A percentile compares a stretch with the other conserved stretches of the same genome.
phyloP scores from a whole-genome alignment of 257 asterid species.

The Mentha longifolia region DNA sequence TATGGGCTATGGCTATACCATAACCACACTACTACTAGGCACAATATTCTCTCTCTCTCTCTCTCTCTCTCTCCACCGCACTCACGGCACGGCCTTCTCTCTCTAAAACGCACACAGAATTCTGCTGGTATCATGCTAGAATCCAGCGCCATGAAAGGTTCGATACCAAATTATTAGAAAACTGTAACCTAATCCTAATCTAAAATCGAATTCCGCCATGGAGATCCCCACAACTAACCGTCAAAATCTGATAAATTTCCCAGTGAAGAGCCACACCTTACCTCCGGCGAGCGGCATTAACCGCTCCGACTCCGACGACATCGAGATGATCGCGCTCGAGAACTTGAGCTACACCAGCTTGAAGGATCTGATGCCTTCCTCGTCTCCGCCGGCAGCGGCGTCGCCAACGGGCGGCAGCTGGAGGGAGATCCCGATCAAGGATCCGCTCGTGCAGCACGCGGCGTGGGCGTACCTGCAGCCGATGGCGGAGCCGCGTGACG shows the following conservation, averaged over 20 bases:
- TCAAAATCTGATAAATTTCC: conserved; percentile 30
- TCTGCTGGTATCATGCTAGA: background rate
- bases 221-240: conserved; percentile 36
- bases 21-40: conserved; percentile 30
- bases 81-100: background rate
- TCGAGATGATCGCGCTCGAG: conserved; percentile 47
- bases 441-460: conserved; percentile 82
- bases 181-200: background rate
- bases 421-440: conserved; percentile 82
- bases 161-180: conserved; percentile 14
- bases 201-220: conserved; percentile 33
- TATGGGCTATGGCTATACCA: conserved; percentile 27
- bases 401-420: conserved; percentile 58
- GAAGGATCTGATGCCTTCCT: conserved; percentile 59
- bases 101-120: background rate
- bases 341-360: conserved; percentile 58
- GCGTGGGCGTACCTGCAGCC: conserved; percentile 96
- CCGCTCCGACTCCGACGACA: conserved; percentile 30
- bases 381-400: conserved; percentile 46
- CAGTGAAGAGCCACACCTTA: conserved; percentile 24
- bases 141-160: conserved; percentile 4
- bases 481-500: conserved; percentile 43
- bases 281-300: conserved; percentile 24
- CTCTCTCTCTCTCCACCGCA: background rate
- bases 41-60: conserved; percentile 3